Evolutionary conservation across 176 grass and related monocot species (phyloP), one percentile per base, ranked within the genome.

Genomic region (Avena atlantica): DNA sequence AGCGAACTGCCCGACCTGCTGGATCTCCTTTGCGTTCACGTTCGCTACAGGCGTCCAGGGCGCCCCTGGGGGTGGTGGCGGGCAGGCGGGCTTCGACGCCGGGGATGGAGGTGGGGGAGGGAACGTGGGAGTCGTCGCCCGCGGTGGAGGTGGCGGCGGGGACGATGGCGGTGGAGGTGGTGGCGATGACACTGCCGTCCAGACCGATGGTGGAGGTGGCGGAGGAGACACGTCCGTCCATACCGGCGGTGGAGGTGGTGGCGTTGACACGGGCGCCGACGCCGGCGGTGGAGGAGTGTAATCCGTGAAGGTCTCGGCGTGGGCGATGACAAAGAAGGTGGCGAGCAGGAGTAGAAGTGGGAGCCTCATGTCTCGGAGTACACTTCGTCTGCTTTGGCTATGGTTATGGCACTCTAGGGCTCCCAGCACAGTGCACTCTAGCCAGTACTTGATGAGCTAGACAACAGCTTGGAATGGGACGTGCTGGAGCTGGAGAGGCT

Each of bases 1-100:
- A 1, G 89, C 84, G 74, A 82, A 90, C 53, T 29, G 72, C 25
- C 71, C 89, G 14, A 90, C 84, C 63, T 86, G 63, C 63, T 24
- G 44, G 72, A 78, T 63, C 20, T 6, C 21, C n/a, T 1, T 45
- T 45, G 45, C 72, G 2, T 86, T 90, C 79, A 82, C 79, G 55
- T 90, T 2, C n/a, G 8, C 6, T 27, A 86, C 89, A 10, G 88
- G 37, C 53, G 79, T 63, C 89, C 84, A 90, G 55, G 34, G 36
- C 9, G 50, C 20, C 20, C 5, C 6, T 42, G 53, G 48, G 0
- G 42, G 7, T 1, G 76, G 63, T 0, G 50, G 34, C 0, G 62
- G 12, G 62, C 12, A 63, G 10, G 24, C 10, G 60, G 60, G 21
- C 60, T 10, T 63, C 0, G 9, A 65, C 62, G 25, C 62, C 12